These are phyloP conservation scores for Trichoderma afroharzianum DNA, from an alignment of 2,329 filamentous ascomycete species.

Conservation along the genomic window DNA sequence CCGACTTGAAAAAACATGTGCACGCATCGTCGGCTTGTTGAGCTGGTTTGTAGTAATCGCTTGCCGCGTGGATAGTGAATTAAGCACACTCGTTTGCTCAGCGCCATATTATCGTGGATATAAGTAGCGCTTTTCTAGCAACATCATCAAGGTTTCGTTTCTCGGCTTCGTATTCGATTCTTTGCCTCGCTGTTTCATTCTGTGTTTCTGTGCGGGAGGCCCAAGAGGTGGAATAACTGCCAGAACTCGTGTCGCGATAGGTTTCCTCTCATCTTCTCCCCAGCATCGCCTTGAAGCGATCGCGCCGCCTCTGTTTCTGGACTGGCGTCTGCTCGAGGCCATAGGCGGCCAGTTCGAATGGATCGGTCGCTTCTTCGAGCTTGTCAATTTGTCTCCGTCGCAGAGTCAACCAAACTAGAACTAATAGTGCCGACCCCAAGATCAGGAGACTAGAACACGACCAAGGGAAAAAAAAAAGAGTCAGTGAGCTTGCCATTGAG, in stretches of 20 bases:
- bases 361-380: constrained; percentile 10
- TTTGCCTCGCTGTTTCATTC: background rate
- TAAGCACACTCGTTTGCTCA: background rate
- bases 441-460: background rate
- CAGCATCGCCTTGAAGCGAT: background rate
- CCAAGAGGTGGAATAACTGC: background rate
- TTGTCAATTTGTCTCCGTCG: background rate
- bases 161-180: background rate
- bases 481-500: background rate
- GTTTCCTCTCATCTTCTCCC: background rate
- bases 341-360: constrained; percentile 10
- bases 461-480: background rate
- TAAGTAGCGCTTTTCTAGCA: background rate
- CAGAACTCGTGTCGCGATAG: background rate
- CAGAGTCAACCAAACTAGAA: constrained; percentile 4
- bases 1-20: background rate
- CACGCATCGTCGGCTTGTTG: background rate
- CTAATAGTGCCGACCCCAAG: background rate
- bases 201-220: no score
- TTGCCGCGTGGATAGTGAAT: background rate
- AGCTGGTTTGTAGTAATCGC: background rate
- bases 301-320: constrained; percentile 1
- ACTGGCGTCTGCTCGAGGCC: background rate
- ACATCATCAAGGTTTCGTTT: background rate
- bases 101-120: background rate